Evolutionary conservation across 2,329 filamentous ascomycete genomes (phyloP).

Genomic region (Paraconiothyrium sp.): DNA sequence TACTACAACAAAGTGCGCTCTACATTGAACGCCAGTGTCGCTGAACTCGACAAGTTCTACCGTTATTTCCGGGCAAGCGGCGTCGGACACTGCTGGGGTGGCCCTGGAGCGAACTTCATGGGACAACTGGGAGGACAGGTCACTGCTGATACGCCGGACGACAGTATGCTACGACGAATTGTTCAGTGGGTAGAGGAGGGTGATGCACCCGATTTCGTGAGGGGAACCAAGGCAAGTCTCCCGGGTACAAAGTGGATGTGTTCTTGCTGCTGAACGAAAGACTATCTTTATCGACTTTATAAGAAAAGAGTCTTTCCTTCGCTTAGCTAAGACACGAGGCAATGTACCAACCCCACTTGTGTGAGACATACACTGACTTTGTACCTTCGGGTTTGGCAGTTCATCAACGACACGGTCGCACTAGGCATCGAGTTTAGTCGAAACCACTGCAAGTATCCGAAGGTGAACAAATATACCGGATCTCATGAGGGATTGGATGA

Average conservation of each 20-base stretch:
- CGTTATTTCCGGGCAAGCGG: constrained; percentile 61
- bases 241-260: no score
- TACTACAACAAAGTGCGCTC: constrained; percentile 56
- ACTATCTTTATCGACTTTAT: no score
- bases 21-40: constrained; percentile 44
- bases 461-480: constrained; percentile 28
- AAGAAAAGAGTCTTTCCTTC: no score
- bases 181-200: constrained; percentile 56
- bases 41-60: constrained; percentile 51
- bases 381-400: constrained; percentile 7
- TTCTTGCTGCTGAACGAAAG: no score
- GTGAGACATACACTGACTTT: no score
- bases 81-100: constrained; percentile 59
- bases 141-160: constrained; percentile 31
- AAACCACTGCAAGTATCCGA: constrained; percentile 55
- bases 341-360: no score
- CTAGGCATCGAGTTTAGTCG: constrained; percentile 57
- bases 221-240: constrained; percentile 29
- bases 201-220: constrained; percentile 49
- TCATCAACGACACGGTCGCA: constrained; percentile 50
- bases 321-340: no score
- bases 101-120: constrained; percentile 43
- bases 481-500: constrained; percentile 27
- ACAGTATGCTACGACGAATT: constrained; percentile 56
- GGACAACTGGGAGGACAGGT: constrained; percentile 7